Conservation (phyloP, 2,329 filamentous ascomycete species). For the Diplodia seriata region DNA sequence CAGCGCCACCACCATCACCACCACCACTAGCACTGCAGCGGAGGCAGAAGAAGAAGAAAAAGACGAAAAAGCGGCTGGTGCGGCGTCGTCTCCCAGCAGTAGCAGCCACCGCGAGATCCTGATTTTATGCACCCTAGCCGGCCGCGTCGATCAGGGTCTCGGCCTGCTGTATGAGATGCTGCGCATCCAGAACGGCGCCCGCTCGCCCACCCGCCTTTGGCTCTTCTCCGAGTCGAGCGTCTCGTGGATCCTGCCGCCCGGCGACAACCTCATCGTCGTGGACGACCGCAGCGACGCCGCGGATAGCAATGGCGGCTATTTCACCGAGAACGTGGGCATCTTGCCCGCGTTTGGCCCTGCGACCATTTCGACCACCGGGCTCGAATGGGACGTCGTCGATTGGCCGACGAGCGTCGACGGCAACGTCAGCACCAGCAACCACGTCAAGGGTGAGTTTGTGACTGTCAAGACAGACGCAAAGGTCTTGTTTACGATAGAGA, state of each 20-base stretch:
- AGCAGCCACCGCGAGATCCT: constrained; percentile 63
- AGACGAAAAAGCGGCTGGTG: too few species aligned
- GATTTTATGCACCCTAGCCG: constrained; percentile 82
- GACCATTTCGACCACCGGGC: constrained; percentile 76
- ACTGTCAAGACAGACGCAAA: constrained; percentile 50
- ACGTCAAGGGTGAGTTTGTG: constrained; percentile 51
- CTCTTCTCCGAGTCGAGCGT: constrained; percentile 82
- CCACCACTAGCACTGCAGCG: constrained; percentile 37
- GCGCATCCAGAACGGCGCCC: constrained; percentile 50
- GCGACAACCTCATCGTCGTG: constrained; percentile 72
- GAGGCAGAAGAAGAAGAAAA: not conserved
- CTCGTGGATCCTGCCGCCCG: constrained; percentile 77
- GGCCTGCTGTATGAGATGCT: constrained; percentile 87
- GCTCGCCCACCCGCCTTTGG: constrained; percentile 65
- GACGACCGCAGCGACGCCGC: constrained; percentile 46
- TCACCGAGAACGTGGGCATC: constrained; percentile 84
- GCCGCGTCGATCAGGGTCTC: constrained; percentile 90
- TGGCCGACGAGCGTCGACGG: constrained; percentile 70
- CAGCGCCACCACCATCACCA: constrained; percentile 42
- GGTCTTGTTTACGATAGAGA: constrained; percentile 58
- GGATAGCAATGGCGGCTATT: constrained; percentile 49
- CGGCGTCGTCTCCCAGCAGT: not conserved
- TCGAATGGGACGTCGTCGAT: constrained; percentile 88
- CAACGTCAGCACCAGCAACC: constrained; percentile 59
- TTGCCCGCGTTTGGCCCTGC: constrained; percentile 82